Conservation (phyloP, 1,139 yeast species). For the Scheffersomyces segobiensis region DNA sequence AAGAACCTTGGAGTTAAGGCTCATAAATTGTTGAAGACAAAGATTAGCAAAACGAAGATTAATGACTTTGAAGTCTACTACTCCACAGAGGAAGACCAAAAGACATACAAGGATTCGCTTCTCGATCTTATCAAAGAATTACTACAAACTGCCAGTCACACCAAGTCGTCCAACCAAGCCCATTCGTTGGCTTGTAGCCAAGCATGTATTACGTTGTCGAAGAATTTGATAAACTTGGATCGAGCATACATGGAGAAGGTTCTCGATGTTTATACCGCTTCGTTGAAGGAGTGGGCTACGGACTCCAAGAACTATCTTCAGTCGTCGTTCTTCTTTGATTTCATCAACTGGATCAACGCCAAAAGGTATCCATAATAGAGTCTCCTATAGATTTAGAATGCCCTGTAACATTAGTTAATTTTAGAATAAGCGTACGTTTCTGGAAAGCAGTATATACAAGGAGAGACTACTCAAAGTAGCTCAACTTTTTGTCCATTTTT, state of each 20-base stretch:
- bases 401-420: not conserved
- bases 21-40: constrained; percentile 65
- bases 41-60: constrained; percentile 56
- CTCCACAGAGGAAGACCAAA: constrained; percentile 17
- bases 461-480: too few relatives aligned
- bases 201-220: constrained; percentile 61
- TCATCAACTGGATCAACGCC: constrained; percentile 75
- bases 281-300: constrained; percentile 63
- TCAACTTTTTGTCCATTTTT: too few relatives aligned
- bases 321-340: constrained; percentile 69
- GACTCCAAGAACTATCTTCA: constrained; percentile 50
- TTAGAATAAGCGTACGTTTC: not conserved
- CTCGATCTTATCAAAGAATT: constrained; percentile 30
- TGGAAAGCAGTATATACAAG: too few relatives aligned
- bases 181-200: constrained; percentile 61
- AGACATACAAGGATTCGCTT: constrained; percentile 18
- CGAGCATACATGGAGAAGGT: constrained; percentile 32
- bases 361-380: constrained; percentile 19
- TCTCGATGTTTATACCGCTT: constrained; percentile 55
- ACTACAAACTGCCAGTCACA: constrained; percentile 42
- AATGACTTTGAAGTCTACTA: constrained; percentile 21
- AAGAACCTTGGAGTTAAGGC: constrained; percentile 71
- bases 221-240: constrained; percentile 47
- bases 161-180: constrained; percentile 48
- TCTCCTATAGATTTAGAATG: not conserved